Evolutionary conservation across 192 early-diverging fungal species (phyloP), one percentile per base, ranked within the genome.

Genomic region (Coemansia sp.): DNA sequence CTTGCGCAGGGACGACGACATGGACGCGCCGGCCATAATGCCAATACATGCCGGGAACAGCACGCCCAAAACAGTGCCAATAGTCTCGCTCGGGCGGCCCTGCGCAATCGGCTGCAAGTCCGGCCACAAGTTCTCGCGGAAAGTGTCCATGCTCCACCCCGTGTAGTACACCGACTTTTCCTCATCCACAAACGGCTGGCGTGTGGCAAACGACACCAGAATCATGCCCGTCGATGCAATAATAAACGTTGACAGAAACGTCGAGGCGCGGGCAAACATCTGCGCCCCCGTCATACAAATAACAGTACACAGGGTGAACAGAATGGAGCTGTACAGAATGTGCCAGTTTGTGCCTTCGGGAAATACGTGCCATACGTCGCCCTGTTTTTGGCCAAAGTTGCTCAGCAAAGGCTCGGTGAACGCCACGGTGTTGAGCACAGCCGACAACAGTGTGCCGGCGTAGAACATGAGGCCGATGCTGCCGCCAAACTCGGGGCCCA

Each of bases 401-500:
- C 70, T 78, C 26, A 90, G 58, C 53, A 88, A 47, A 0, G 87
- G 86, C 59, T 90, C 88, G 20, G 83, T 82, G 68, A 90, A 90
- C 17, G 85, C 88, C 19, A 88, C 80, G 11, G 83, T 86, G 49
- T 82, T 86, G 70, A 90, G 83, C 21, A 75, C 84, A 6, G 82
- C 85, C 17, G 83, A 69, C 37, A 90, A 73, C n/a, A 88, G 62
- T 2, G 74, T 84, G 48, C 86, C 86, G 23, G 82, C 53, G 49
- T 82, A 87, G 36, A 84, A 90, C 60, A 88, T 83, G 15, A 88
- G 64, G 2, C 88, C 88, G 10, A 90, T 87, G 60, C 84, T 85
- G 34, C 88, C 88, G 58, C 88, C 88, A 74, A 90, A 90, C 67
- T 90, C 88, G 28, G 88, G 85, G 21, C 88, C 88, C 51, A 90